Conservation (phyloP, 176 grass and related monocot genomes). For the Hordeum marinum region DNA sequence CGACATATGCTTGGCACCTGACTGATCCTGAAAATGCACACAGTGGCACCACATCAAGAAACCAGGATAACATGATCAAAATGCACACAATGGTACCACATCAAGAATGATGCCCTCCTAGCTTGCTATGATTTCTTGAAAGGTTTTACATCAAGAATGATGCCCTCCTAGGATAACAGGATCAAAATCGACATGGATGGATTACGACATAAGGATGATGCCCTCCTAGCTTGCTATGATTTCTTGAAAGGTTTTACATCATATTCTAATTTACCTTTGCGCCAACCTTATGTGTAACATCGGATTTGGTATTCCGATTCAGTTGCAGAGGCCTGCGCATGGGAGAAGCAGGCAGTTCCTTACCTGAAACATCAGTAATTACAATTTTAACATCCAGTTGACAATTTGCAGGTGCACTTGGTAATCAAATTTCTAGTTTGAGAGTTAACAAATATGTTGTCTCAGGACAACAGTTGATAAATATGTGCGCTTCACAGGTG, state of each 20-base stretch:
- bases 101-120: too few relatives aligned
- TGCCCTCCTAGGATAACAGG: too few relatives aligned
- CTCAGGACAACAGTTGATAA: too few relatives aligned
- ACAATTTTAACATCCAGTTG: neutral
- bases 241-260: neutral
- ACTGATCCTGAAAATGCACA: slow-evolving; percentile 48
- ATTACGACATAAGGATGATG: neutral
- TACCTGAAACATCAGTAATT: slow-evolving; percentile 46
- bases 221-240: neutral
- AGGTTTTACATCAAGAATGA: too few relatives aligned
- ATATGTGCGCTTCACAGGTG: neutral
- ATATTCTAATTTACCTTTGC: slow-evolving; percentile 32
- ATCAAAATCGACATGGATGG: neutral
- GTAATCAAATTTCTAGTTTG: neutral
- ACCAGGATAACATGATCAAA: neutral
- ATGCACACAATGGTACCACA: too few relatives aligned
- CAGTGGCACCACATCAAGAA: neutral
- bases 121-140: too few relatives aligned
- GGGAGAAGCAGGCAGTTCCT: slow-evolving; percentile 33
- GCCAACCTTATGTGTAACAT: slow-evolving; percentile 17
- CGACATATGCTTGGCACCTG: slow-evolving; percentile 36
- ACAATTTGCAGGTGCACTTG: neutral
- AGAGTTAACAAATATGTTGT: neutral
- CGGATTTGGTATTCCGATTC: slow-evolving; percentile 26
- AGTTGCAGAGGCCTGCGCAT: slow-evolving; percentile 28